Base-by-base conservation (phyloP, 164 flowering plant species). In the Tetrastigma voinierianum region DNA sequence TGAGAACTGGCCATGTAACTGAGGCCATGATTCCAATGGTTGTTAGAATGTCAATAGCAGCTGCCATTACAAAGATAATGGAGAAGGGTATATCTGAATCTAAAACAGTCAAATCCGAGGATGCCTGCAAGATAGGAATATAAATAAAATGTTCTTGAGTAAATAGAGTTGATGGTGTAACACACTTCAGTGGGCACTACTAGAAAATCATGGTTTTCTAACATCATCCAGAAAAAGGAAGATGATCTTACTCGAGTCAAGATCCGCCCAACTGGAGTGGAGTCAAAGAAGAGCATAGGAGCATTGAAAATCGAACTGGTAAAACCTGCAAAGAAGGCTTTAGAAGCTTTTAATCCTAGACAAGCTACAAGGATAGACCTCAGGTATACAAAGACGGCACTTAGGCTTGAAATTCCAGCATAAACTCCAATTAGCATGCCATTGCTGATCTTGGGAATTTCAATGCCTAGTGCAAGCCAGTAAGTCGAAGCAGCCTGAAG, bases 201-300 rank as follows among this genome's bases (percentile, higher is more conserved):
- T 8, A 32, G 14, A 20, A 2, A 32, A 32, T 13, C 25, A 46
- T 19, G 53, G 20, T 11, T 43, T 45, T 11, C 14, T 32, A 32
- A 32, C 45, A 10, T 4, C 12, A 2, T 48, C 10, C 19, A 32
- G 3, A 13, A 16, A 63, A 19, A 15, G 4, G 23, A 51, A 17
- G 3, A 9, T 46, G 16, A 15, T 62, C 85, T 78, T 79, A 93
- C 98, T 65, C 95, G 76, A 9, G 95, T 90, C 54, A 94, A 72
- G 56, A 94, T 88, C 70, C 97, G 75, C 32, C 98, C 97, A 15
- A 91, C 77, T 0, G 97, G 96, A 8, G 98, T 94, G n/a, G 97
- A 88, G 63, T 94, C 97, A 32, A 90, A 90, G 81, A 91, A 91
- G 44, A 80, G 73, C 97, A 94, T 90, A 9, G 98, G 98, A 74